phyloP scores from a whole-genome alignment of 257 asterid species.

The Petunia axillaris region DNA sequence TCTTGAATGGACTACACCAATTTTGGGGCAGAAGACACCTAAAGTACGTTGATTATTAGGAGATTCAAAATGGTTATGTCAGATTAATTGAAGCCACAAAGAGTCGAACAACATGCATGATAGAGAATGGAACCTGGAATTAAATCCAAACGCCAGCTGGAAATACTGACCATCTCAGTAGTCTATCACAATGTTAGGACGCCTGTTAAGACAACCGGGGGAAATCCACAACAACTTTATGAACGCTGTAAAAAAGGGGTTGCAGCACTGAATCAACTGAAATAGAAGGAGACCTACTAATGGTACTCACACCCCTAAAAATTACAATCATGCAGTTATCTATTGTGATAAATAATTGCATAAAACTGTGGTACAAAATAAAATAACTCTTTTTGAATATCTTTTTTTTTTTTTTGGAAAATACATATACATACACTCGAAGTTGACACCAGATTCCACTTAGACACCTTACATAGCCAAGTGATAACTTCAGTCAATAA shows the following conservation, averaged over 20 bases:
- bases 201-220: background rate
- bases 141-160: slow-evolving; percentile 4
- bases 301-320: background rate
- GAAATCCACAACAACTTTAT: background rate
- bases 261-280: background rate
- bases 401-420: too few species aligned
- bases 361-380: background rate
- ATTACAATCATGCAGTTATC: background rate
- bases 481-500: too few species aligned
- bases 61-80: background rate
- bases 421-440: too few species aligned
- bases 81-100: background rate
- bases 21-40: slow-evolving; percentile 41
- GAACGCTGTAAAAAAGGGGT: slow-evolving; percentile 7
- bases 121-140: slow-evolving; percentile 3
- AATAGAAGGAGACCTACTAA: background rate
- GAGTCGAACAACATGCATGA: background rate
- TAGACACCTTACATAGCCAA: too few species aligned
- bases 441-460: too few species aligned
- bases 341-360: background rate
- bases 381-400: background rate
- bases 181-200: slow-evolving; percentile 7
- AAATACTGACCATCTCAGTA: slow-evolving; percentile 3
- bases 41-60: background rate
- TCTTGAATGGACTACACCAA: slow-evolving; percentile 36